A percentile compares a stretch with the other conserved stretches of the same genome.
These are phyloP conservation scores for Alternaria solani DNA, from an alignment of 2,329 filamentous ascomycete species.

Conservation along the genomic window DNA sequence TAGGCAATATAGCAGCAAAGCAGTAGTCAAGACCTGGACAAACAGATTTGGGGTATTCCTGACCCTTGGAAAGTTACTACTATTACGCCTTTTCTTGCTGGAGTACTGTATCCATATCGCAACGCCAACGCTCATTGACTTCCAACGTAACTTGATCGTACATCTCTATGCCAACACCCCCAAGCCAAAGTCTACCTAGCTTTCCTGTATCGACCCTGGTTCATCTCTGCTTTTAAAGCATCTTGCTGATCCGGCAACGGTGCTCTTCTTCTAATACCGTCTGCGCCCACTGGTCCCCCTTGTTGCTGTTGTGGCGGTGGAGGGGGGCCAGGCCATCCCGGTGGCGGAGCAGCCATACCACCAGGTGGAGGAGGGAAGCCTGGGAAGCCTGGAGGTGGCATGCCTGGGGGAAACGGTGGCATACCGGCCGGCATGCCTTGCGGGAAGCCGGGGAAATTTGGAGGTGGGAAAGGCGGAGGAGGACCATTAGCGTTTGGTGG, in stretches of 20 bases:
- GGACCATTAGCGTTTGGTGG: slow-evolving; percentile 26
- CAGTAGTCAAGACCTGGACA: not conserved
- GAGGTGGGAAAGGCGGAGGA: slow-evolving; percentile 38
- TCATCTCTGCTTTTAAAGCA: slow-evolving; percentile 79
- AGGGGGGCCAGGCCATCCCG: slow-evolving; percentile 15
- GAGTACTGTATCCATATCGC: too few relatives aligned
- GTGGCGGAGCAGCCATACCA: slow-evolving; percentile 23
- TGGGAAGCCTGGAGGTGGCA: slow-evolving; percentile 36
- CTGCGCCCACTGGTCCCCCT: slow-evolving; percentile 23
- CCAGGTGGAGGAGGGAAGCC: slow-evolving; percentile 28
- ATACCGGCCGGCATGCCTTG: slow-evolving; percentile 31
- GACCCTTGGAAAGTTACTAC: not conserved
- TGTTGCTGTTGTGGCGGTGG: slow-evolving; percentile 35
- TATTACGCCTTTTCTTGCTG: not conserved
- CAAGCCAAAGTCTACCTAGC: slow-evolving; percentile 19
- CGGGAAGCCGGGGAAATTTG: slow-evolving; percentile 37
- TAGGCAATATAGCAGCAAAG: not conserved
- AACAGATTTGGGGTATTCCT: slow-evolving; percentile 1
- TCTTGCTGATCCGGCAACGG: slow-evolving; percentile 86
- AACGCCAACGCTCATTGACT: slow-evolving; percentile 1
- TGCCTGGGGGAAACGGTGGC: slow-evolving; percentile 29
- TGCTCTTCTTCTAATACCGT: slow-evolving; percentile 57
- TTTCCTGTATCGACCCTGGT: slow-evolving; percentile 59
- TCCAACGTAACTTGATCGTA: not conserved
- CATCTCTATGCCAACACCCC: not conserved